These are phyloP conservation scores for Artomyces pyxidatus DNA, from an alignment of 768 basidiomycete species.

Conservation along the genomic window DNA sequence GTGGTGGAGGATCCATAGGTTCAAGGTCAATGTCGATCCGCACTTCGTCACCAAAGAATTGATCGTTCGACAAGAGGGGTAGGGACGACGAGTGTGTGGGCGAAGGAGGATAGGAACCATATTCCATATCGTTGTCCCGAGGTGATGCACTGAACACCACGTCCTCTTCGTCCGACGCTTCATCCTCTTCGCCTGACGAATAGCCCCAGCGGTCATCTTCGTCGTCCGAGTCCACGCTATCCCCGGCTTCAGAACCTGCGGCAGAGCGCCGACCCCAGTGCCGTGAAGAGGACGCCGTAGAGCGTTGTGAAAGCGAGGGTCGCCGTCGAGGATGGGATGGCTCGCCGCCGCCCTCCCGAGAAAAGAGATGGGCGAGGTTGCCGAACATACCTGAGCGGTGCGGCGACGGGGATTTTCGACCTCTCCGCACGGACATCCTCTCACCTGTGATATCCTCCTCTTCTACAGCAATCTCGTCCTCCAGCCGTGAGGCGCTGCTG, in stretches of 20 bases:
- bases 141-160: slow-evolving; percentile 31
- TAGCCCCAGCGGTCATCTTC: slow-evolving; percentile 85
- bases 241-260: slow-evolving; percentile 50
- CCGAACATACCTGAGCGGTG: slow-evolving; percentile 42
- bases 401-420: slow-evolving; percentile 19
- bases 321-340: slow-evolving; percentile 37
- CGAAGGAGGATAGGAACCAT: slow-evolving; percentile 64
- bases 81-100: slow-evolving; percentile 42
- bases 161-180: slow-evolving; percentile 35
- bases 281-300: slow-evolving; percentile 43
- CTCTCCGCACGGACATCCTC: slow-evolving; percentile 4
- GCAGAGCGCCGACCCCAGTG: slow-evolving; percentile 46
- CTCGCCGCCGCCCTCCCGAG: slow-evolving; percentile 22
- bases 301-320: slow-evolving; percentile 49
- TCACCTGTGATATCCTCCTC: slow-evolving; percentile 14
- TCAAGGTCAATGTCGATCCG: slow-evolving; percentile 75
- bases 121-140: slow-evolving; percentile 51
- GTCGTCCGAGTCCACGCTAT: slow-evolving; percentile 40
- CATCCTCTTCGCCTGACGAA: slow-evolving; percentile 76
- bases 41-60: slow-evolving; percentile 76
- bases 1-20: slow-evolving; percentile 59
- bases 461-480: slow-evolving; percentile 8
- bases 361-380: slow-evolving; percentile 62
- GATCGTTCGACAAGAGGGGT: slow-evolving; percentile 65
- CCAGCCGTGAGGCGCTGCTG: not conserved